Evolutionary conservation across 2,329 filamentous ascomycete genomes (phyloP), one percentile per base, ranked within the genome.

Genomic region (Magnaporthales sp.): DNA sequence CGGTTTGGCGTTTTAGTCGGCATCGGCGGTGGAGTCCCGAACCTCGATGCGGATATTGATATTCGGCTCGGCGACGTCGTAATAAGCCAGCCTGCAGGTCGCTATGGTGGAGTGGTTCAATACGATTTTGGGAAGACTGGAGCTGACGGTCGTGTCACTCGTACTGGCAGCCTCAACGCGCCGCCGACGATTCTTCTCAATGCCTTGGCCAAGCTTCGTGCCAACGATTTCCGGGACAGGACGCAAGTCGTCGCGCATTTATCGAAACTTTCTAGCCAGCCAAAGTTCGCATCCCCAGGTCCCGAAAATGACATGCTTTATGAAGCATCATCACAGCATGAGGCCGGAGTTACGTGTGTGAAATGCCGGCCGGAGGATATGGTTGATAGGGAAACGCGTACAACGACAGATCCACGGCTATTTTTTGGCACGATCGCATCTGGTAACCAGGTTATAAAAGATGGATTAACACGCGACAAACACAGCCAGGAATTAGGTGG

Each of bases 41-140:
- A n/a, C n/a, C 30, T 31, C 0, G 77, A 77, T 4, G 77, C 1
- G 3, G 68, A 72, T 6, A 68, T 76, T 27, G 76, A 80, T 24
- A 73, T 80, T 0, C 74, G 77, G 7, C 72, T 77, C 0, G 74
- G 75, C 9, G 74, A 77, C 62, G 65, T 77, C 27, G 74, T 75
- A 0, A 73, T 78, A 6, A 72, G 73, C 58, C 61, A 65, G 9
- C 68, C 72, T 11, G 60, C 69, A 8, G 56, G 68, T 38, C 66
- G 66, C 1, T 62, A 70, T 0, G 69, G 70, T 3, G 72, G 75
- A 3, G 67, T 72, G 0, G 64, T 77, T 10, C 71, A 77, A 19
- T 73, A 74, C 64, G 71, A 74, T 31, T 73, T 71, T 63, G 73
- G 72, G 3, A 74, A 73, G 64, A 67, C 69, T 1, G 68, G 68